Base-by-base conservation (phyloP, 345 rosid genomes). In the Sonneratia alba region DNA sequence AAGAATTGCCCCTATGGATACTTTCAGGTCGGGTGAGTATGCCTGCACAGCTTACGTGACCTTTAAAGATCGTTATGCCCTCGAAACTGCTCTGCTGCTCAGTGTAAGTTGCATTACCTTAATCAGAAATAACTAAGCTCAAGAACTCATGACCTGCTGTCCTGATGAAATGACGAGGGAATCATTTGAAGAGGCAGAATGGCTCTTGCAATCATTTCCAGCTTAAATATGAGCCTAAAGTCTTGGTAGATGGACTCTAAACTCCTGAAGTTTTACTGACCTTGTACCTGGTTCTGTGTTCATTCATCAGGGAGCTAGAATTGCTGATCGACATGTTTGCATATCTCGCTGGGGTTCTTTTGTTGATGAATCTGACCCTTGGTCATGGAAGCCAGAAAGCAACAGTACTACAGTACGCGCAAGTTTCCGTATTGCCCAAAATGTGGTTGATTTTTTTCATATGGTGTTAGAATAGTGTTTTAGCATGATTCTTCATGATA, bases 11-110 rank as follows among this genome's bases (percentile, higher is more conserved):
- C 72, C 77, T 57, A 32, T 45, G 64, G 62, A 37, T 53, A 49
- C 42, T 70, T 73, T 69, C 89, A 93, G 98, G 49, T 85, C 80
- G 15, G 83, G 87, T 42, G 93, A 84, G 37, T 73, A 84, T 80
- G 85, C 90, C 12, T 78, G 86, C 56, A 79, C 97, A 21, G 97
- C 98, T 32, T 86, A 88, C 75, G 95, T 91, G 76, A 89, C 96
- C 68, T 91, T 91, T 72, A 80, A 74, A 79, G 88, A 88, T 78
- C 84, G 87, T 36, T 89, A 88, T 79, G 88, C 91, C 71, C 73
- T 93, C 65, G 88, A 88, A 74, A 93, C 96, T 72, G 98, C 96
- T 7, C 71, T 94, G 69, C 85, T 91, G 77, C 97, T 94, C 79
- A 89, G 81, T 79, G 98, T 89, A 82, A 88, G 94, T 77, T 73